A percentile compares a stretch with the other conserved stretches of the same genome.
Conservation (phyloP, 805 yeast species). For the Pichia pseudocactophila region DNA sequence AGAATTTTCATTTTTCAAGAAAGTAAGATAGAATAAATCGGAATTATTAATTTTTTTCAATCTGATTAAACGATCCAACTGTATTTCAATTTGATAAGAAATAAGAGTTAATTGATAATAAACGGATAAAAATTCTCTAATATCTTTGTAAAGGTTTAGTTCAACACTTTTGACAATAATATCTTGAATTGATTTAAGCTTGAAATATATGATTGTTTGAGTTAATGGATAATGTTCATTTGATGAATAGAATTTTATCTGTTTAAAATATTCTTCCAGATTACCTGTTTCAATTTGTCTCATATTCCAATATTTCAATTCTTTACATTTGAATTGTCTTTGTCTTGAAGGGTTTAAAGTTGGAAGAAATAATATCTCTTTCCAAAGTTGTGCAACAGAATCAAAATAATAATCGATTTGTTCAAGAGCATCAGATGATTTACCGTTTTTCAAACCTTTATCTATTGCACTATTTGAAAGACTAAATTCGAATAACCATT, state of each 20-base stretch:
- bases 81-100: slow-evolving; percentile 17
- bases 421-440: slow-evolving; percentile 36
- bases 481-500: slow-evolving; percentile 17
- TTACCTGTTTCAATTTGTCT: slow-evolving; percentile 67
- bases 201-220: slow-evolving; percentile 58
- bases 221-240: slow-evolving; percentile 45
- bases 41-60: background rate
- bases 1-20: slow-evolving; percentile 4
- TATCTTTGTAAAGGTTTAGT: slow-evolving; percentile 55
- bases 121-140: slow-evolving; percentile 56
- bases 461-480: slow-evolving; percentile 19
- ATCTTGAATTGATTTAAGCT: slow-evolving; percentile 63
- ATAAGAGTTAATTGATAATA: slow-evolving; percentile 48
- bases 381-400: slow-evolving; percentile 5
- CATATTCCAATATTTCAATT: slow-evolving; percentile 60
- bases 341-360: slow-evolving; percentile 73
- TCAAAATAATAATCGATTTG: slow-evolving; percentile 24
- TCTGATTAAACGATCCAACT: slow-evolving; percentile 1
- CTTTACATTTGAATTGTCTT: slow-evolving; percentile 60
- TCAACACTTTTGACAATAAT: slow-evolving; percentile 69
- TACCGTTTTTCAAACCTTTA: slow-evolving; percentile 23
- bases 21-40: background rate
- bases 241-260: slow-evolving; percentile 17
- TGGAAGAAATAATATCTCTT: slow-evolving; percentile 5
- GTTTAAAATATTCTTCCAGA: slow-evolving; percentile 36